Conservation (phyloP, 495 filamentous ascomycete species). For the Penicillium malachiteum region DNA sequence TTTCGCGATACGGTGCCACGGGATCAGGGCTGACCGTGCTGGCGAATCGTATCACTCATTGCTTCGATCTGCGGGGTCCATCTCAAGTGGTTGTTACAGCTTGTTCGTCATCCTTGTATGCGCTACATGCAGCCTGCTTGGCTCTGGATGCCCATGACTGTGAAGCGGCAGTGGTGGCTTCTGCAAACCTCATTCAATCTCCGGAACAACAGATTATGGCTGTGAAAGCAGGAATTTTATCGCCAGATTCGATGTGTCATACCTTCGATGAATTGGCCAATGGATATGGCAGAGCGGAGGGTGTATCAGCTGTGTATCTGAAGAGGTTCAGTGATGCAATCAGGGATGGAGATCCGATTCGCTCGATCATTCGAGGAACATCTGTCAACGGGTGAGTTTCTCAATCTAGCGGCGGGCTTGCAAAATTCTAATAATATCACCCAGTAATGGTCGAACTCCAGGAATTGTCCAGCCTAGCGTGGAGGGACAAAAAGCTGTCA, state of each 20-base stretch:
- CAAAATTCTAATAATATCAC: too few species aligned
- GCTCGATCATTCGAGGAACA: constrained; percentile 37
- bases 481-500: constrained; percentile 24
- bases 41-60: neutral
- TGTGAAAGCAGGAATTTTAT: constrained; percentile 22
- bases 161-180: constrained; percentile 39
- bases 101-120: constrained; percentile 38
- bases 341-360: constrained; percentile 32
- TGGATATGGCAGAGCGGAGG: constrained; percentile 44
- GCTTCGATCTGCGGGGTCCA: neutral
- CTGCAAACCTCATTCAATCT: constrained; percentile 40
- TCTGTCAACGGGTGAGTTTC: constrained; percentile 38
- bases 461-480: constrained; percentile 23
- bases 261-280: constrained; percentile 33
- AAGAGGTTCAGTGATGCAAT: constrained; percentile 37
- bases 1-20: neutral
- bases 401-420: too few species aligned
- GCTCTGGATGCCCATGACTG: constrained; percentile 39
- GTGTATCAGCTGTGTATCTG: constrained; percentile 27
- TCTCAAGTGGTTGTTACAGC: constrained; percentile 18
- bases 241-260: constrained; percentile 10
- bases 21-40: neutral
- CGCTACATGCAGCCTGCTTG: constrained; percentile 33
- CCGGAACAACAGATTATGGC: constrained; percentile 30
- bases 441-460: constrained; percentile 28